phyloP scores from a whole-genome alignment of 2,329 filamentous ascomycete species.

The Ceratocystis albifundus region DNA sequence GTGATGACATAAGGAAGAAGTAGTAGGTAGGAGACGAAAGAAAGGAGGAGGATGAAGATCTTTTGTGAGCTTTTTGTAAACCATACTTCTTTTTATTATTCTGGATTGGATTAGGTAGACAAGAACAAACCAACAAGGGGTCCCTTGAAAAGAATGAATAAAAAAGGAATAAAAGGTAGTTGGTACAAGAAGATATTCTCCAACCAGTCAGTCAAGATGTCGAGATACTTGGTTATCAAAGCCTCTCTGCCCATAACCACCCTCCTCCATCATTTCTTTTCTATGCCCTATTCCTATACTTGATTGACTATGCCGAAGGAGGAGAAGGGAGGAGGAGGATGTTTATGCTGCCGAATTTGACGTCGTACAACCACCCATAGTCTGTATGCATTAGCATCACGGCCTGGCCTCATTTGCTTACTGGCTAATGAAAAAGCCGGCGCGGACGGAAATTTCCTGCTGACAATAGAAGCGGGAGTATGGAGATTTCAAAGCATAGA shows the following conservation, averaged over 20 bases:
- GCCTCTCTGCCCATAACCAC: background rate
- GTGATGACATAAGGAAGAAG: background rate
- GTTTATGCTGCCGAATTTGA: background rate
- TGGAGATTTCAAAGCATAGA: no score
- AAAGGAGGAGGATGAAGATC: background rate
- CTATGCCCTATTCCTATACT: no score
- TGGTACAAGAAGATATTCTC: background rate
- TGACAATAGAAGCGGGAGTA: no score
- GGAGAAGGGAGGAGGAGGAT: no score
- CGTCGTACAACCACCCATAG: background rate
- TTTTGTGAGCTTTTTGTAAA: background rate
- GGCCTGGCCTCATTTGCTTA: conserved; percentile 2
- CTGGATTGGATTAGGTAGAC: conserved; percentile 3
- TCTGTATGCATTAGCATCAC: background rate
- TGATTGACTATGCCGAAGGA: background rate
- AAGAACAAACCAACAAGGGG: background rate
- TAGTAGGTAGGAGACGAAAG: background rate
- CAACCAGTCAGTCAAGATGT: background rate
- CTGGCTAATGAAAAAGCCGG: background rate
- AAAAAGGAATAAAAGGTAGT: background rate
- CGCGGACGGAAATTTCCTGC: background rate
- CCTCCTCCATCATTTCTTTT: background rate
- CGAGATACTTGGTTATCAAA: background rate
- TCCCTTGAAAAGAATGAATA: background rate
- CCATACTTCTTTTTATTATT: background rate